Evolutionary conservation across 129 eudicot species (phyloP).

Genomic region (Flaveria bidentis): DNA sequence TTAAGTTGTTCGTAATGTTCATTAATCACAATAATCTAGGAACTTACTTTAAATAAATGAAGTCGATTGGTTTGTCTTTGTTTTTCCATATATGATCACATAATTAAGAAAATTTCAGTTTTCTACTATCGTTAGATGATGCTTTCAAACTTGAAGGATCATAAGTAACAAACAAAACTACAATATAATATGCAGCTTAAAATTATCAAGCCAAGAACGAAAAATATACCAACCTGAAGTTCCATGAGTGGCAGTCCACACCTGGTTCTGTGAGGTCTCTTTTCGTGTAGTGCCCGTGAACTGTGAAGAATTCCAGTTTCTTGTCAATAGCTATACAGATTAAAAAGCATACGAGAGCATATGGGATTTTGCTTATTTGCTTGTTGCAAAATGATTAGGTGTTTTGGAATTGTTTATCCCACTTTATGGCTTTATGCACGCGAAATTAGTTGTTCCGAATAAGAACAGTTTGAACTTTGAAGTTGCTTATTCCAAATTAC

Average conservation of each 20-base stretch:
- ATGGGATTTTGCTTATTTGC: background rate
- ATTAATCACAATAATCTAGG: too few species aligned
- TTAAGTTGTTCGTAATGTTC: too few species aligned
- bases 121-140: background rate
- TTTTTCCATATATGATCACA: too few species aligned
- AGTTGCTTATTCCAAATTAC: background rate
- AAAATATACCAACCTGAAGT: slow-evolving; percentile 43
- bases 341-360: background rate
- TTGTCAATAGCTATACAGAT: slow-evolving; percentile 38
- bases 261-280: slow-evolving; percentile 40
- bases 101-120: too few species aligned
- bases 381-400: background rate
- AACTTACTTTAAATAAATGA: too few species aligned
- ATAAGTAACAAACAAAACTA: slow-evolving; percentile 7
- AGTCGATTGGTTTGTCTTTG: too few species aligned
- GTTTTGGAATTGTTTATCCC: background rate
- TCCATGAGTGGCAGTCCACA: slow-evolving; percentile 44
- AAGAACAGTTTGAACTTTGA: background rate
- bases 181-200: background rate
- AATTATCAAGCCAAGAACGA: slow-evolving; percentile 3
- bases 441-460: background rate
- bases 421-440: background rate
- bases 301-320: slow-evolving; percentile 34
- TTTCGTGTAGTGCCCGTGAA: slow-evolving; percentile 33
- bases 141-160: background rate